Evolutionary conservation across 1,284 basidiomycete species (phyloP), one percentile per base, ranked within the genome.

Genomic region (Puccinia triticina): DNA sequence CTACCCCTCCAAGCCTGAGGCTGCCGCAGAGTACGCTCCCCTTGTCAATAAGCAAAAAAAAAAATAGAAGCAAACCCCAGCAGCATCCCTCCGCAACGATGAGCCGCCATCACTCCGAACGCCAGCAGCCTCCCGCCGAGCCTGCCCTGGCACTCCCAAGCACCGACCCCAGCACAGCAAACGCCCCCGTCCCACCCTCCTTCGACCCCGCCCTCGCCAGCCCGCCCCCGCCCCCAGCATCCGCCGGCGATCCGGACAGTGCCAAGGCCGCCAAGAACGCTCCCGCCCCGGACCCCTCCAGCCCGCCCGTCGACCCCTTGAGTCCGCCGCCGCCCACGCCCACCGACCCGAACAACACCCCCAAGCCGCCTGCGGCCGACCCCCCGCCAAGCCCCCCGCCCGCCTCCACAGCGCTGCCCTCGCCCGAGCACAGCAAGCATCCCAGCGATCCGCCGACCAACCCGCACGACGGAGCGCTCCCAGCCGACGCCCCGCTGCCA

Each of bases 351-450:
- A 75, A 32, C 29, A 75, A 29, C 50, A 34, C 16, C 23, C 29
- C 59, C 46, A n/a, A 55, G 1, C 23, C 48, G 23, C 48, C n/a
- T n/a, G n/a, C n/a, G n/a, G n/a, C 72, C 46, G 43, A 26, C 57
- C 40, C 32, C 16, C 23, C n/a, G 23, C 40, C 53, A 26, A 26
- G 0, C 18, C 32, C 53, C 1, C 23, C 73, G 16, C 37, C 69
- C 2, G 48, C 69, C 26, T 14, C 61, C 18, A 10, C 40, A 1
- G 11, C 46, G 34, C 21, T 43, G 40, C 67, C 67, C 23, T 32
- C 40, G 23, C 37, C 48, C 50, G 71, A 50, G 1, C 43, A 73
- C 43, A 73, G 8, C 71, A 37, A 73, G n/a, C 48, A 71, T 14
- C 37, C n/a, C 37, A 11, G 21, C 37, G 23, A 43, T 29, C n/a